Conservation (phyloP, 495 filamentous ascomycete genomes). For the Halenospora varia region DNA sequence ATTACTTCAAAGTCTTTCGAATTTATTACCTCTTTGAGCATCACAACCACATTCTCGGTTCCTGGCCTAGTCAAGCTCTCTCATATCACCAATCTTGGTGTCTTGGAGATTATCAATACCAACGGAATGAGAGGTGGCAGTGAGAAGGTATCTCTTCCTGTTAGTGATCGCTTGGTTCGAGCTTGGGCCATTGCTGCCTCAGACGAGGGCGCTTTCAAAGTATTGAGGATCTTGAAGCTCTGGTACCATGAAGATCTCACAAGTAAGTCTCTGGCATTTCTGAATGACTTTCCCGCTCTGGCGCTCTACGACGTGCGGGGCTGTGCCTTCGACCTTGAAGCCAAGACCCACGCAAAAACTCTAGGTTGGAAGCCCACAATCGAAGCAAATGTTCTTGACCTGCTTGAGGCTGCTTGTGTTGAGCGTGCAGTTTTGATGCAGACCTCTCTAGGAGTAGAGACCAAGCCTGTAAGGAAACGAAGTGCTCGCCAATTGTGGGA, state of each 20-base stretch:
- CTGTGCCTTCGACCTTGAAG: conserved; percentile 8
- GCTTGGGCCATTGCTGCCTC: conserved; percentile 19
- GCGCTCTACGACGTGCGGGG: conserved; percentile 19
- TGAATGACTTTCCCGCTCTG: conserved; percentile 21
- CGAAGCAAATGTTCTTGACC: not conserved
- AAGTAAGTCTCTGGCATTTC: conserved; percentile 8
- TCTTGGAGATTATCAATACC: conserved; percentile 18
- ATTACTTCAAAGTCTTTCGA: conserved; percentile 20
- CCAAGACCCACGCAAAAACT: not conserved
- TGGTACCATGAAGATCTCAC: conserved; percentile 19
- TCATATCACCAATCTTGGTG: conserved; percentile 16
- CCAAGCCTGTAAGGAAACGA: not conserved
- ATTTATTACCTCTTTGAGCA: conserved; percentile 22
- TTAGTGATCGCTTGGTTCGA: conserved; percentile 20
- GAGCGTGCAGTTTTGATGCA: conserved; percentile 2
- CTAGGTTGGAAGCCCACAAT: conserved; percentile 13
- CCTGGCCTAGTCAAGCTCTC: conserved; percentile 23
- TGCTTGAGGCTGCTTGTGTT: conserved; percentile 13
- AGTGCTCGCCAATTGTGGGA: conserved; percentile 2
- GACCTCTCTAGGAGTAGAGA: not conserved
- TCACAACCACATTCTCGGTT: conserved; percentile 12
- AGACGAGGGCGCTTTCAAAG: conserved; percentile 14
- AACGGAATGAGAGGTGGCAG: not conserved
- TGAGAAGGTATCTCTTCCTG: not conserved
- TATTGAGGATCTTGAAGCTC: conserved; percentile 21